Evolutionary conservation across 257 asterid species (phyloP).

Genomic region (Jacaranda copaia): DNA sequence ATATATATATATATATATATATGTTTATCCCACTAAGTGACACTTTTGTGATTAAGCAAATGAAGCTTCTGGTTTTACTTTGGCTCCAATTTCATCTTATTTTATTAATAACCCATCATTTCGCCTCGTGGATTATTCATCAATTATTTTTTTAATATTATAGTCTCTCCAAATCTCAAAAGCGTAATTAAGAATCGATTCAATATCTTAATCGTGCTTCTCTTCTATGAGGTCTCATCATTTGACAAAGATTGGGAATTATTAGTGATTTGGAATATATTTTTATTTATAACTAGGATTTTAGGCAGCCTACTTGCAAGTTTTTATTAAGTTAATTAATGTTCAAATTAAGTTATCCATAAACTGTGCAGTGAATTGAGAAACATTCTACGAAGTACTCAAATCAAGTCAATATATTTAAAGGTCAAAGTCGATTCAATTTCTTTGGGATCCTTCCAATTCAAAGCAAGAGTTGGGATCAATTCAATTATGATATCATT

Average conservation of each 20-base stretch:
- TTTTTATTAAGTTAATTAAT: no score
- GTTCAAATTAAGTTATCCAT: no score
- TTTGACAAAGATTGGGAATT: neutral
- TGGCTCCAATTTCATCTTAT: neutral
- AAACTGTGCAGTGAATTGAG: no score
- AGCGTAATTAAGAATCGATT: conserved; percentile 11
- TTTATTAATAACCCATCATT: neutral
- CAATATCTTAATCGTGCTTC: conserved; percentile 26
- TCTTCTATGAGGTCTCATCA: conserved; percentile 1
- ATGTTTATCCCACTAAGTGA: neutral
- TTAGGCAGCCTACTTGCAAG: no score
- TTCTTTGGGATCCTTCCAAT: no score
- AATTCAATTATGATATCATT: no score
- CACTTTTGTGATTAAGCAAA: neutral
- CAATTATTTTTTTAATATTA: neutral
- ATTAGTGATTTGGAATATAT: neutral
- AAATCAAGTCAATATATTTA: no score
- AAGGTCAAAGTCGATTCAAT: no score
- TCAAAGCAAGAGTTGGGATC: no score
- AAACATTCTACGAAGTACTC: no score
- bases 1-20: no score
- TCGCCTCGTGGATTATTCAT: neutral
- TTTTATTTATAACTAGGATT: neutral
- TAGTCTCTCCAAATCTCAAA: conserved; percentile 21
- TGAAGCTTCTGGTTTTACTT: conserved; percentile 5